Evolutionary conservation across 2,329 filamentous ascomycete genomes (phyloP), one percentile per base, ranked within the genome.

Genomic region (Alternaria ethzedia): DNA sequence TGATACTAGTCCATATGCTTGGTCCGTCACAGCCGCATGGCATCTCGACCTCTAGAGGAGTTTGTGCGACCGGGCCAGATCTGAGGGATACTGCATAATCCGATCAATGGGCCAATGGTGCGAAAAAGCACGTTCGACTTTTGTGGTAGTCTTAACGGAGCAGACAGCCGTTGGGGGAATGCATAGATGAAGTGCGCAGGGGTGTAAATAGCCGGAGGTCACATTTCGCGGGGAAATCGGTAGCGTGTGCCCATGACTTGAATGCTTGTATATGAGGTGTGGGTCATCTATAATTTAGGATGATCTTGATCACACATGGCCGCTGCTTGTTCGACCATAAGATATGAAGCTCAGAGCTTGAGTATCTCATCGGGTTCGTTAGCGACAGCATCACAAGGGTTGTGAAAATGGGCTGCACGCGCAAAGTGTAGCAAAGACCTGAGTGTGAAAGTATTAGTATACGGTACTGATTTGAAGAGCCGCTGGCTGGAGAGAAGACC

Each of bases 161-260:
- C 61, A 71, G 55, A 63, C 71, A 54, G 58, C 65, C 68, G 66
- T 54, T 64, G 57, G 43, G 59, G 61, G 47, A 43, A 55, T 52
- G 17, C 57, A 54, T 72, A 74, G 59, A 75, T 75, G 72, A 74
- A 63, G 25, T 50, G 46, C 52, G 61, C 71, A 75, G 67, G 72
- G 72, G 57, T 75, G 50, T 62, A 63, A 67, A 73, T 70, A 73
- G 61, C 73, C 70, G 71, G 67, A 69, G 54, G 43, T 32, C 49
- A 25, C 26, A 49, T 63, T 60, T 66, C 69, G 62, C 55, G 61
- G 54, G 60, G 46, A 57, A 63, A 65, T 15, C 57, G 67, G 68
- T 68, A 71, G 61, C 60, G 54, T 54, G 66, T 71, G 61, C 55
- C 56, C 59, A 54, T 55, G n/a, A 32, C 46, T n/a, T 56, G 25